Evolutionary conservation across 1,284 basidiomycete genomes (phyloP).

Genomic region (Sanghuangporus baumii): DNA sequence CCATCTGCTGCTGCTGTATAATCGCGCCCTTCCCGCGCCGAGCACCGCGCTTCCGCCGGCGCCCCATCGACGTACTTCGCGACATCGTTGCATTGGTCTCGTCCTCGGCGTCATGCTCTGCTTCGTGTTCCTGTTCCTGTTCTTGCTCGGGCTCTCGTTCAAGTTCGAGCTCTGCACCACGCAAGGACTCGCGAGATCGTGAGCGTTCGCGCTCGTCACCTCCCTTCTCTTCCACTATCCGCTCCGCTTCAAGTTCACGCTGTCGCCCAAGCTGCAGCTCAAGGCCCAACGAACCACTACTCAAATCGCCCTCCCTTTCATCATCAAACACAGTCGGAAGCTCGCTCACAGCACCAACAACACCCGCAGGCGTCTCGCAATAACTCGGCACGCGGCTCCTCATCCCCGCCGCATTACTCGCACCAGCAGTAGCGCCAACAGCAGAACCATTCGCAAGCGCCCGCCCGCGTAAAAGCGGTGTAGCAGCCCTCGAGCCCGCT

Average conservation of each 20-base stretch:
- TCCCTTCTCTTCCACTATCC: not conserved
- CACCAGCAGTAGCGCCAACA: not conserved
- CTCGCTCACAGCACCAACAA: conserved; percentile 22
- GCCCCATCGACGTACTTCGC: conserved; percentile 55
- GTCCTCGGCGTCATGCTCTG: conserved; percentile 30
- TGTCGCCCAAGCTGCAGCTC: not conserved
- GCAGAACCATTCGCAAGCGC: not conserved
- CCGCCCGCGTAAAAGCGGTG: conserved; percentile 14
- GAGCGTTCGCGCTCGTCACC: not conserved
- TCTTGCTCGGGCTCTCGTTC: conserved; percentile 2
- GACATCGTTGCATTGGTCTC: conserved; percentile 31
- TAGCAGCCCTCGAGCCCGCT: conserved; percentile 28
- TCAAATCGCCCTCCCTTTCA: conserved; percentile 28
- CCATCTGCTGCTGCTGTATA: conserved; percentile 20
- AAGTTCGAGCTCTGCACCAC: not conserved
- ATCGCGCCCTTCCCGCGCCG: conserved; percentile 57
- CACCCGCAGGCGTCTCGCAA: not conserved
- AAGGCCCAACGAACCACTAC: conserved; percentile 3
- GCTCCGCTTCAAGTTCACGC: not conserved
- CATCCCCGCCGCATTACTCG: not conserved
- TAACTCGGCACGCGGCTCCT: conserved; percentile 11
- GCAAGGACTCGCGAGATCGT: not conserved
- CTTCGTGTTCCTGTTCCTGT: conserved; percentile 2
- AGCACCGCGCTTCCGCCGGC: conserved; percentile 74
- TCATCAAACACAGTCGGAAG: conserved; percentile 48